phyloP scores from a whole-genome alignment of 805 yeast species.

The Starmera quercuum region DNA sequence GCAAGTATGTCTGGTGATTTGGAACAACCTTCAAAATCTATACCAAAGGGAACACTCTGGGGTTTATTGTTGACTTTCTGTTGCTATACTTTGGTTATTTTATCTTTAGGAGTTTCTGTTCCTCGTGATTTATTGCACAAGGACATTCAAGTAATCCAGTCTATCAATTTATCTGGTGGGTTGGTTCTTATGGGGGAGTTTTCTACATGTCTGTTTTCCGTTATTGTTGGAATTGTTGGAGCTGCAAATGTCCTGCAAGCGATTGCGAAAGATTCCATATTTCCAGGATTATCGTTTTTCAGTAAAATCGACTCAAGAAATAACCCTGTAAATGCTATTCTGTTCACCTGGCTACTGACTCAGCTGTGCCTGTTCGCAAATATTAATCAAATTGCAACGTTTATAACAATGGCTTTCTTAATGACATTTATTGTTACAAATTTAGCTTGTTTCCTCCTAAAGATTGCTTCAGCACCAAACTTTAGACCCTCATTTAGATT shows the following conservation, averaged over 20 bases:
- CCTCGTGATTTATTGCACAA: slow-evolving; percentile 71
- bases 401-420: slow-evolving; percentile 93
- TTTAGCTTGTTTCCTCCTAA: slow-evolving; percentile 83
- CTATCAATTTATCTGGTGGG: slow-evolving; percentile 60
- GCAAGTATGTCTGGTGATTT: slow-evolving; percentile 98
- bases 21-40: slow-evolving; percentile 75
- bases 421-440: slow-evolving; percentile 95
- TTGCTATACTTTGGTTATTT: slow-evolving; percentile 72
- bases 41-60: slow-evolving; percentile 89
- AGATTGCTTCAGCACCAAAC: slow-evolving; percentile 93
- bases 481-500: slow-evolving; percentile 92
- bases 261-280: slow-evolving; percentile 76
- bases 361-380: slow-evolving; percentile 85
- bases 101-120: slow-evolving; percentile 71
- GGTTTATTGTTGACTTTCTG: slow-evolving; percentile 74
- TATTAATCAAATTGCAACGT: slow-evolving; percentile 88
- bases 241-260: slow-evolving; percentile 91
- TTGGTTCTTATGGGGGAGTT: slow-evolving; percentile 83
- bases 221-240: slow-evolving; percentile 92
- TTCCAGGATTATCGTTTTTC: slow-evolving; percentile 71
- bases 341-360: slow-evolving; percentile 74
- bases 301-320: slow-evolving; percentile 36
- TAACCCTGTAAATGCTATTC: slow-evolving; percentile 60
- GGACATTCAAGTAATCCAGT: slow-evolving; percentile 83
- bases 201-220: slow-evolving; percentile 85